Conservation (phyloP, 768 basidiomycete species). For the Mycena pura region DNA sequence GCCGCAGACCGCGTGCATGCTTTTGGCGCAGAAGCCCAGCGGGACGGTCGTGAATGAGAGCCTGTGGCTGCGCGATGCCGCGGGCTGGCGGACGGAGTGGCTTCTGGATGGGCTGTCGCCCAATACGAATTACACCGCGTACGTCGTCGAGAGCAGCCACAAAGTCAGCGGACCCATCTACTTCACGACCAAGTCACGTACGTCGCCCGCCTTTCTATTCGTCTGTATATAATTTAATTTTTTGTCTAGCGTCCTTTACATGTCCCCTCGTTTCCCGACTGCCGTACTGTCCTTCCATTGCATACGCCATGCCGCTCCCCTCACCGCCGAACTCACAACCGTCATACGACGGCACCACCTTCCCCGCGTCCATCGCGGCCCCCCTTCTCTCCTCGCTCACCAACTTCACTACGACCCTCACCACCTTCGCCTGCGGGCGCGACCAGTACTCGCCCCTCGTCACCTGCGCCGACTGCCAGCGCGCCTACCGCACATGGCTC, state of each 20-base stretch:
- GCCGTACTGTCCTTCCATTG: conserved; percentile 74
- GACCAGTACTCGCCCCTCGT: conserved; percentile 82
- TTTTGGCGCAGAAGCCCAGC: conserved; percentile 47
- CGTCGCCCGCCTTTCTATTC: conserved; percentile 26
- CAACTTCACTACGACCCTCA: conserved; percentile 78
- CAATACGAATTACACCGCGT: conserved; percentile 82
- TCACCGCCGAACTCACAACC: conserved; percentile 48
- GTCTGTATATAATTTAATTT: not conserved
- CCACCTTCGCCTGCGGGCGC: conserved; percentile 79
- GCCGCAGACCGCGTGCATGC: conserved; percentile 65
- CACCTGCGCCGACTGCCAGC: conserved; percentile 77
- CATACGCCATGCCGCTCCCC: conserved; percentile 75
- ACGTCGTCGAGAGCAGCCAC: conserved; percentile 60
- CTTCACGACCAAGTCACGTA: conserved; percentile 79
- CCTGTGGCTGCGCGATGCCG: conserved; percentile 61
- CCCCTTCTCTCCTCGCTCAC: conserved; percentile 64
- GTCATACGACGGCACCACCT: conserved; percentile 55
- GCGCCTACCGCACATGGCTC: conserved; percentile 78
- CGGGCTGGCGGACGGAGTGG: conserved; percentile 77
- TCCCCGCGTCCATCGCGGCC: conserved; percentile 55
- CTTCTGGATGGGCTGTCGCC: conserved; percentile 63
- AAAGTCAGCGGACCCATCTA: conserved; percentile 72
- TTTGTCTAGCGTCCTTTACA: conserved; percentile 59
- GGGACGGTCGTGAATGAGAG: conserved; percentile 51
- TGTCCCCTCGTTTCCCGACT: conserved; percentile 76